These are phyloP conservation scores for Corymbia maculata DNA, from an alignment of 345 rosid species.

Conservation along the genomic window DNA sequence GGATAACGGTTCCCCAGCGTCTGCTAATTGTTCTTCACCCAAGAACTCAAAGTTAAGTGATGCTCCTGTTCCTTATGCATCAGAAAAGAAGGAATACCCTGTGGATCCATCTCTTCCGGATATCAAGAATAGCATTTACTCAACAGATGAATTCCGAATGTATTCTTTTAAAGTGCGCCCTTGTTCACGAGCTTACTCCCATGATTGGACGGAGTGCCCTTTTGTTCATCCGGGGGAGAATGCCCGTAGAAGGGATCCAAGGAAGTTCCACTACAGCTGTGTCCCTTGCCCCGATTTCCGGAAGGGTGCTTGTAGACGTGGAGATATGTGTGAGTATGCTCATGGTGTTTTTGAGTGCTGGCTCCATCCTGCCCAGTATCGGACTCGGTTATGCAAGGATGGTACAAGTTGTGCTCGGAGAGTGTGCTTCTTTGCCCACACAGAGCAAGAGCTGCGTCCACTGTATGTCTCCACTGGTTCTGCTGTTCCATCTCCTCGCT, in stretches of 20 bases:
- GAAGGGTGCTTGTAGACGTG: conserved; percentile 88
- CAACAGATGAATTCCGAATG: conserved; percentile 95
- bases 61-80: conserved; percentile 11
- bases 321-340: conserved; percentile 96
- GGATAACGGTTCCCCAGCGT: conserved; percentile 51
- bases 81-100: conserved; percentile 84
- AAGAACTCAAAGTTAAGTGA: conserved; percentile 22
- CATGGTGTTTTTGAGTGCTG: conserved; percentile 98
- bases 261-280: conserved; percentile 94
- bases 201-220: conserved; percentile 98
- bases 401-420: conserved; percentile 80
- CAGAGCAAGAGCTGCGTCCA: conserved; percentile 84
- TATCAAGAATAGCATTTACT: conserved; percentile 85
- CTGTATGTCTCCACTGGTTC: conserved; percentile 84
- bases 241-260: conserved; percentile 94
- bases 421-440: conserved; percentile 95
- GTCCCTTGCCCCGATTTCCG: conserved; percentile 96
- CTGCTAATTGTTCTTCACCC: conserved; percentile 32
- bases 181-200: conserved; percentile 93
- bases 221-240: conserved; percentile 97
- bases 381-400: conserved; percentile 89
- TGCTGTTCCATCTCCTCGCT: conserved; percentile 85
- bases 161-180: conserved; percentile 93
- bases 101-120: conserved; percentile 93
- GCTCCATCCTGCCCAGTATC: conserved; percentile 97